Base-by-base conservation (phyloP, 768 basidiomycete species). In the Mycena filopes region DNA sequence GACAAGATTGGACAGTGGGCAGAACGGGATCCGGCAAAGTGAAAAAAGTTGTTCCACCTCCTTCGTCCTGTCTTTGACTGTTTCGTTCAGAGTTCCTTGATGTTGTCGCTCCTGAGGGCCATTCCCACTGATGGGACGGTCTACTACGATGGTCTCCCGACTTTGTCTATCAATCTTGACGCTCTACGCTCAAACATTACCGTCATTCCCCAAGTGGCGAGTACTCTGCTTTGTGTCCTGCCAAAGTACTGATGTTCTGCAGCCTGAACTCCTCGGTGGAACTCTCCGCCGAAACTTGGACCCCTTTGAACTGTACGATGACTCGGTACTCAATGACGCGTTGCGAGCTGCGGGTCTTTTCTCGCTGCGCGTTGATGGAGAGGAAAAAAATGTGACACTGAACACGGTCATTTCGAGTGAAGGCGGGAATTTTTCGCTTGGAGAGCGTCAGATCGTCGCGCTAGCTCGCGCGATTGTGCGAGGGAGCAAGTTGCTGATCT, bases 1-100 rank as follows among this genome's bases (percentile, higher is more conserved):
- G n/a, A 11, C 53, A 1, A 1, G 13, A 12, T 6, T 21, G 31
- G 40, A 7, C 26, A 84, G 86, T 89, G 36, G 88, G 88, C 4
- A 75, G 87, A 21, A 89, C 88, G 2, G 88, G 88, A 18, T 84
- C 83, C 70, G 87, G 87, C 46, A 84, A 84, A n/a, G n/a, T n/a
- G n/a, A n/a, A n/a, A 76, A 36, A 36, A 15, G 36, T 36, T 11
- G 15, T 36, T 36, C 10, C 36, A n/a, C n/a, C n/a, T n/a, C n/a
- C n/a, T n/a, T n/a, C n/a, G n/a, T n/a, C n/a, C n/a, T n/a, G n/a
- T n/a, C n/a, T n/a, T n/a, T n/a, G n/a, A n/a, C n/a, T n/a, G n/a
- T n/a, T n/a, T n/a, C n/a, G n/a, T n/a, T n/a, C 69, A 83, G 81
- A 83, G 82, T 60, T 83, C 83, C 8, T 63, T 86, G 65, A 86